A percentile compares a stretch with the other conserved stretches of the same genome.
phyloP scores from a whole-genome alignment of 2,329 filamentous ascomycete species.

The Aspergillus viridinutans region DNA sequence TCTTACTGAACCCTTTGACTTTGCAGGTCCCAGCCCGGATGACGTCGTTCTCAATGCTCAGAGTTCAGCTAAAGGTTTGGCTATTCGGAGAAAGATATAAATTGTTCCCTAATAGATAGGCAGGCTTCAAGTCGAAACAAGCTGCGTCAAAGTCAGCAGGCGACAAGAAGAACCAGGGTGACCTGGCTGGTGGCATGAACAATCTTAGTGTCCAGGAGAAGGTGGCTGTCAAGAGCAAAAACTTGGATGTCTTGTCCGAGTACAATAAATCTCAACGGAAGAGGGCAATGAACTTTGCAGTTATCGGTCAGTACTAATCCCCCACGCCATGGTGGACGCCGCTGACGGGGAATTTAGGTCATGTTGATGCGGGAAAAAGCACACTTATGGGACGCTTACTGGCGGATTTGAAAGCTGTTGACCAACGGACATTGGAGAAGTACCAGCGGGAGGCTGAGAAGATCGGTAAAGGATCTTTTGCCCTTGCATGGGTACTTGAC shows the following conservation, averaged over 20 bases:
- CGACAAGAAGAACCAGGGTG: conserved; percentile 40
- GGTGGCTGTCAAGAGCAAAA: conserved; percentile 63
- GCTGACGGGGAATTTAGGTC: conserved; percentile 53
- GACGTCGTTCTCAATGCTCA: conserved; percentile 84
- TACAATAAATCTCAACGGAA: conserved; percentile 72
- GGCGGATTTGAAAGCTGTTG: conserved; percentile 81
- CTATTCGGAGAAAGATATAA: conserved; percentile 37
- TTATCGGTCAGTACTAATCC: conserved; percentile 63
- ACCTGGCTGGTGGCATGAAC: conserved; percentile 47
- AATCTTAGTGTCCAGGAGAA: conserved; percentile 48
- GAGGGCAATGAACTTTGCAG: conserved; percentile 82
- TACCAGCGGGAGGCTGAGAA: conserved; percentile 84
- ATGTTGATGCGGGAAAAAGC: conserved; percentile 96
- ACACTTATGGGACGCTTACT: conserved; percentile 95
- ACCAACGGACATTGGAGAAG: conserved; percentile 82
- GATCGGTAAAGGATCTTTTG: conserved; percentile 92
- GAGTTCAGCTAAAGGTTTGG: conserved; percentile 70
- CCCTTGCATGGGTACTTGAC: conserved; percentile 94
- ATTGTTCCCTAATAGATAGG: conserved; percentile 35
- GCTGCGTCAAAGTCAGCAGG: conserved; percentile 35
- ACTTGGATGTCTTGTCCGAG: conserved; percentile 78
- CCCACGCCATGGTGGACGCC: conserved; percentile 2
- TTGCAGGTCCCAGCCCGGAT: conserved; percentile 85
- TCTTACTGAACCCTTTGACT: conserved; percentile 51
- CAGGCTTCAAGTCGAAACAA: conserved; percentile 45